Evolutionary conservation across 2,329 filamentous ascomycete genomes (phyloP), one percentile per base, ranked within the genome.

Genomic region (Diaporthe amygdali): DNA sequence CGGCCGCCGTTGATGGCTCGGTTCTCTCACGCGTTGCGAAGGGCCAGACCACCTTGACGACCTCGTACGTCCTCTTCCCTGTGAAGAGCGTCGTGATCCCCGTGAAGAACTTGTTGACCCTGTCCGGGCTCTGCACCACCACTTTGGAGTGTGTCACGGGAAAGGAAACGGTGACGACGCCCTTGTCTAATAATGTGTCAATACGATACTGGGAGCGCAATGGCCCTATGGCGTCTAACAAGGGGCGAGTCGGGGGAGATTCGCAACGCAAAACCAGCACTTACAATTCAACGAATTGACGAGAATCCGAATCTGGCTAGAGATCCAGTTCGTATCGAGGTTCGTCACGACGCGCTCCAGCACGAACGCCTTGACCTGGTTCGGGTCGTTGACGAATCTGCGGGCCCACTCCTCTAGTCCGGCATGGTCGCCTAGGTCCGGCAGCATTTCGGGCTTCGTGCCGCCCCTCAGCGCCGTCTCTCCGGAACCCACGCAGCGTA

Each of bases 21-120:
- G 81, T 86, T 74, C 79, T 84, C 75, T 77, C 81, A 4, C 82
- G 80, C 73, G 85, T 86, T 2, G 88, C 88, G 78, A 88, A 90
- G 4, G 87, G 88, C 88, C 88, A 90, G 1, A 90, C 83, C 1
- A 84, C 82, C 76, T 88, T 87, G 61, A 88, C 82, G 3, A 88
- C 85, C 77, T 89, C 87, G 74, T 89, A 90, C 73, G 83, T 85
- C 76, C 84, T 85, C 77, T 85, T 87, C 4, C 87, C 86, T 0
- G 82, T 81, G 74, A 90, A 89, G 2, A 89, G 77, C 30, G 84
- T 83, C 2, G 85, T 82, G 32, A 90, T 81, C 30, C 82, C 85
- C 15, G 85, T 87, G 74, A 89, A 84, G 78, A 90, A 87, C 67
- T 84, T 84, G 75, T 88, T 87, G 70, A 87, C 82, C 74, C 82